These are phyloP conservation scores for Rhynchosporium agropyri DNA, from an alignment of 2,329 filamentous ascomycete species.

Conservation along the genomic window DNA sequence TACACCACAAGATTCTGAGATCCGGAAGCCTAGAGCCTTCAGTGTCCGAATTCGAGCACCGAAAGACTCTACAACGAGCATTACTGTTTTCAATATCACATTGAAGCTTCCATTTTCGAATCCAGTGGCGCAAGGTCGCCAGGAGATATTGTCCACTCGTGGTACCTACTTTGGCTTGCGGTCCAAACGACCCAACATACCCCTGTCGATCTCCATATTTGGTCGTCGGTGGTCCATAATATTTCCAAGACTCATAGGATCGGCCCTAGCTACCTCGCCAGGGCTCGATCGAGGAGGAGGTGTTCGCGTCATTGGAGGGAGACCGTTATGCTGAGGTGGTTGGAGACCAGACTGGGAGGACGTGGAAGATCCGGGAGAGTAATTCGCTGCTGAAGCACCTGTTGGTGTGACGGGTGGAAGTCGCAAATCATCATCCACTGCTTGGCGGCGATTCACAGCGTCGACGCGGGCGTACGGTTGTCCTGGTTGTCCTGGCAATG, in stretches of 20 bases:
- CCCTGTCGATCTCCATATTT: constrained; percentile 41
- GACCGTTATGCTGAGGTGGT: constrained; percentile 31
- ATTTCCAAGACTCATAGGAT: constrained; percentile 42
- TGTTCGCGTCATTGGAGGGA: constrained; percentile 38
- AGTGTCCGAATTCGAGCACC: too few relatives aligned
- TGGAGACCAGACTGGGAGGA: constrained; percentile 40
- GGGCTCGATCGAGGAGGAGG: constrained; percentile 40
- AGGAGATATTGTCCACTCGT: constrained; percentile 7
- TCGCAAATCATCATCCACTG: constrained; percentile 41
- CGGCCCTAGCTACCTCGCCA: constrained; percentile 32
- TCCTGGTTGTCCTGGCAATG: constrained; percentile 43
- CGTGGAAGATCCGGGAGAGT: constrained; percentile 41
- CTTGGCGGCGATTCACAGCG: constrained; percentile 34
- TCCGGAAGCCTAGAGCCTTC: neutral
- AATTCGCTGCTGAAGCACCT: constrained; percentile 33
- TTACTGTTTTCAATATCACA: neutral
- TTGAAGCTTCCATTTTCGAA: neutral
- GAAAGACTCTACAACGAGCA: too few relatives aligned
- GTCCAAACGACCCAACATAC: constrained; percentile 40
- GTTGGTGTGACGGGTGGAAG: constrained; percentile 42
- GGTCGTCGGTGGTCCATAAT: constrained; percentile 41
- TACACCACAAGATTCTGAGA: neutral
- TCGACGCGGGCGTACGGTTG: constrained; percentile 38
- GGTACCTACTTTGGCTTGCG: constrained; percentile 33
- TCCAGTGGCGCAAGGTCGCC: constrained; percentile 5